These are phyloP conservation scores for Penicillium nordicum DNA, from an alignment of 2,329 filamentous ascomycete genomes.

Conservation along the genomic window DNA sequence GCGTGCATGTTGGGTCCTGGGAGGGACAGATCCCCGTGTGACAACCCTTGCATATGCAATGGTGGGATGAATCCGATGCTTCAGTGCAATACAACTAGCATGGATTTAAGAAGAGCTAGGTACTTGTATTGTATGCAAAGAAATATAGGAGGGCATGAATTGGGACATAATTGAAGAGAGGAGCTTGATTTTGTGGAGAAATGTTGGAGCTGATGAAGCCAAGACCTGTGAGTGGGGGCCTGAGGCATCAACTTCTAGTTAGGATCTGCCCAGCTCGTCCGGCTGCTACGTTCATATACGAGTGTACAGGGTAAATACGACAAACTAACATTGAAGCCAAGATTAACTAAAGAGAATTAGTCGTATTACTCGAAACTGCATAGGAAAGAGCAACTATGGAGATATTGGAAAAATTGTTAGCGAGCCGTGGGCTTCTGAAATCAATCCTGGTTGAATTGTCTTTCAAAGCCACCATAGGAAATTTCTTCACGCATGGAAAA, in stretches of 20 bases:
- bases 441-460: not conserved
- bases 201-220: conserved; percentile 11
- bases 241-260: conserved; percentile 4
- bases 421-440: not conserved
- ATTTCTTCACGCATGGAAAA: not conserved
- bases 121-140: not conserved
- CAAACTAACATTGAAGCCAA: not conserved
- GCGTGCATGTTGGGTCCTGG: conserved; percentile 29
- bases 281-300: not conserved
- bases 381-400: not conserved
- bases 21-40: conserved; percentile 24
- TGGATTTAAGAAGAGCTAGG: not conserved
- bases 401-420: not conserved
- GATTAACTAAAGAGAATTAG: not conserved
- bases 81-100: not conserved
- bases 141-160: not conserved
- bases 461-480: not conserved
- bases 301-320: not conserved
- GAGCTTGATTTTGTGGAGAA: conserved; percentile 14
- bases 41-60: conserved; percentile 14
- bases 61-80: too few species aligned
- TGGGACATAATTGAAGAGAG: not conserved
- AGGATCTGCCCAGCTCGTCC: not conserved
- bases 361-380: conserved; percentile 11
- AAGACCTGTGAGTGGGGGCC: conserved; percentile 12